Base-by-base conservation (phyloP, 257 asterid genomes). In the Solanum rostratum region DNA sequence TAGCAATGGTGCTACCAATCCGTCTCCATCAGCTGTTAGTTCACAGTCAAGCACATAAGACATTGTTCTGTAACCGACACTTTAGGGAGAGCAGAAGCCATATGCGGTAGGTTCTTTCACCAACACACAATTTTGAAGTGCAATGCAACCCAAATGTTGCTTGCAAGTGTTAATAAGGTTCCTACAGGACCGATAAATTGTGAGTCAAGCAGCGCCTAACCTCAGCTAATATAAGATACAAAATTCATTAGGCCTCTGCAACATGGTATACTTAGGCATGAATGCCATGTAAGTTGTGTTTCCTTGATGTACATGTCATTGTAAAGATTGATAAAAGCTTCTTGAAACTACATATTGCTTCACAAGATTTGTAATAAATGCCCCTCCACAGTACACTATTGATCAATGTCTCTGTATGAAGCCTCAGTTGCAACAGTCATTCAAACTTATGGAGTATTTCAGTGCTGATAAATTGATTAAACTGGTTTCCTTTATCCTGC, bases 401-500 rank as follows among this genome's bases (percentile, higher is more conserved):
- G 46, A 78, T 78, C 63, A 78, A 16, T 15, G 45, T 27, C 27
- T 29, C 18, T 49, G 63, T 78, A 29, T 78, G 82, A 78, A 29
- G 19, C 46, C 15, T 52, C 46, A 13, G 29, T 78, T 50, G 63
- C 83, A 24, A 85, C 83, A 66, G 68, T 86, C 49, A 83, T 68
- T 49, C 79, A 50, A 27, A 7, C 2, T 19, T 68, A 2, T 68
- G 69, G 50, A 83, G 41, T 6, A 83, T 53, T 52, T 49, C 80
- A 9, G 66, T 50, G 85, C 69, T 52, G 11, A 93, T 83, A 78
- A 91, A 84, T 86, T 89, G 91, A 88, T 93, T 90, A 60, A 95
- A 82, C 43, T 60, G 50, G 85, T 87, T 93, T 80, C 95, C 95
- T 84, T 88, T 88, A 84, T 86, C 92, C 98, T 93, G 95, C 85